Percentiles rank a stretch among this genome's conserved stretches.
Evolutionary conservation across 1,284 basidiomycete genomes (phyloP).

Genomic region (Ceratobasidium sp.): DNA sequence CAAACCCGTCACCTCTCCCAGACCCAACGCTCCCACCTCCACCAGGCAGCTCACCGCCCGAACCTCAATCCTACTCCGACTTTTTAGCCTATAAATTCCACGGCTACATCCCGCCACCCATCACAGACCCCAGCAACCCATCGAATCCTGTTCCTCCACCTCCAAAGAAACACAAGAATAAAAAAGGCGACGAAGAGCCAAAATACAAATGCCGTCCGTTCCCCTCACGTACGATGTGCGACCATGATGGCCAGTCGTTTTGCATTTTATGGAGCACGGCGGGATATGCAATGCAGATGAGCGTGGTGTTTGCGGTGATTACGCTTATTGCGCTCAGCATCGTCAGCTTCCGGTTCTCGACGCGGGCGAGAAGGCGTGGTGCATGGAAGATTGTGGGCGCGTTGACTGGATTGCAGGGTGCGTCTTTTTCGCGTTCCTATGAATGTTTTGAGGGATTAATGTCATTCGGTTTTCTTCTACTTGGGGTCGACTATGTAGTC

Average conservation of each 20-base stretch:
- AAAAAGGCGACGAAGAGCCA: neutral
- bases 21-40: slow-evolving; percentile 30
- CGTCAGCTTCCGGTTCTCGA: slow-evolving; percentile 43
- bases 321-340: slow-evolving; percentile 49
- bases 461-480: neutral
- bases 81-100: neutral
- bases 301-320: slow-evolving; percentile 47
- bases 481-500: slow-evolving; percentile 38
- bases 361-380: slow-evolving; percentile 37
- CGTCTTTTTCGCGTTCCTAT: neutral
- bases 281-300: slow-evolving; percentile 30
- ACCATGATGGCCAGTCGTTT: slow-evolving; percentile 44
- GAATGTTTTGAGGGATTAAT: neutral
- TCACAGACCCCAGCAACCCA: slow-evolving; percentile 18
- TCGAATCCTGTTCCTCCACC: slow-evolving; percentile 15
- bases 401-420: slow-evolving; percentile 39
- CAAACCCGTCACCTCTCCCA: slow-evolving; percentile 25
- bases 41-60: slow-evolving; percentile 6
- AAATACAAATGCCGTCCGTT: slow-evolving; percentile 43
- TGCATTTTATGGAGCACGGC: slow-evolving; percentile 48
- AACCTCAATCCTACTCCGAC: slow-evolving; percentile 33
- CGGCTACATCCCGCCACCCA: neutral
- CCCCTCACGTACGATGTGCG: slow-evolving; percentile 47
- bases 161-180: neutral
- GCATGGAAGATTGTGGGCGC: slow-evolving; percentile 49